Conservation (phyloP, 495 filamentous ascomycete genomes). For the Talaromyces trachyspermus region DNA sequence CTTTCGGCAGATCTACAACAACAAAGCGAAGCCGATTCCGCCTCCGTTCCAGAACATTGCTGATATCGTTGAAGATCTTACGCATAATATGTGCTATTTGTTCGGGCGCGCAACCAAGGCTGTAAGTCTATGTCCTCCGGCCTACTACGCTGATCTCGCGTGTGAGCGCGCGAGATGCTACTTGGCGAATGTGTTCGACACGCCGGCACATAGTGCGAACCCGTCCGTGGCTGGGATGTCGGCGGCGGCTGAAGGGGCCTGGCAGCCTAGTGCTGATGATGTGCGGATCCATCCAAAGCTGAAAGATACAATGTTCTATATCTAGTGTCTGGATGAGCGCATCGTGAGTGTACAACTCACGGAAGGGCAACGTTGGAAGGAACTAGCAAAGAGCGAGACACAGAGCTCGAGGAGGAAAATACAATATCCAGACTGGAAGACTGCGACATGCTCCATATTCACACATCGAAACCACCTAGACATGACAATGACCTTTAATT, state of each 20-base stretch:
- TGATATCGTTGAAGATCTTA: constrained; percentile 51
- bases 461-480: too few relatives aligned
- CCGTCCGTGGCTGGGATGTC: constrained; percentile 1
- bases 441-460: too few relatives aligned
- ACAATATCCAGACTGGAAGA: too few relatives aligned
- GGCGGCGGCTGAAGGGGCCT: background rate
- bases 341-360: too few relatives aligned
- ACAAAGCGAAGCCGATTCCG: too few relatives aligned
- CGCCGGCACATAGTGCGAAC: background rate
- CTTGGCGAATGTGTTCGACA: constrained; percentile 46
- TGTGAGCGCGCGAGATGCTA: constrained; percentile 63
- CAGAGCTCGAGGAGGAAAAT: too few relatives aligned
- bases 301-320: constrained; percentile 55
- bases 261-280: background rate
- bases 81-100: constrained; percentile 65
- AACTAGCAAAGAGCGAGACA: too few relatives aligned
- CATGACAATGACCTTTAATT: too few relatives aligned
- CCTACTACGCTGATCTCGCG: constrained; percentile 66
- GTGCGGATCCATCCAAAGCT: constrained; percentile 33
- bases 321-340: too few relatives aligned
- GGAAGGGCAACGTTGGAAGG: too few relatives aligned
- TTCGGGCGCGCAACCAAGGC: constrained; percentile 72
- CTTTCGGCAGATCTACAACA: constrained; percentile 32
- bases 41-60: constrained; percentile 36
- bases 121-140: constrained; percentile 66